Evolutionary conservation across 106 monocot species (phyloP), one percentile per base, ranked within the genome.

Genomic region (Narthecium ossifragum): DNA sequence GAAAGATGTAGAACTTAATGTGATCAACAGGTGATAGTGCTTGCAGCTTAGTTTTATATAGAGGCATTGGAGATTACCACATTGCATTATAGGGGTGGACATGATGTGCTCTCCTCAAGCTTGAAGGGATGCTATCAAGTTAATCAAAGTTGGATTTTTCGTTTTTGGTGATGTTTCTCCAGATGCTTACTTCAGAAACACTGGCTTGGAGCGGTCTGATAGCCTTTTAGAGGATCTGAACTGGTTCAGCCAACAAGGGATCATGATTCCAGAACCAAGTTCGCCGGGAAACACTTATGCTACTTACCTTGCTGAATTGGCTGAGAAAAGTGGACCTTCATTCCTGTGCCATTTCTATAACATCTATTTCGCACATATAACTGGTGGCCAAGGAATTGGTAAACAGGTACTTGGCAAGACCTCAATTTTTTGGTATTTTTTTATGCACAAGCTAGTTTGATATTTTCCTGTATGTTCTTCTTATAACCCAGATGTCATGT

Each of bases 311-410:
- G 67, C 69, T 46, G 78, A 87, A 64, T 57, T 90, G 51, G 80
- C 86, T 59, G 83, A 68, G 31, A 87, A 43, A 51, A 90, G 76
- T 70, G 67, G 70, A 13, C 90, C 96, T 29, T 86, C 96, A 4
- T 90, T 98, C 53, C 77, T 98, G 24, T 84, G 84, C 52, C 96
- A 98, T 73, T 74, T 86, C 29, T 98, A 98, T 60, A 98, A 98
- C 67, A 78, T 90, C 14, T 91, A 98, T 51, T 90, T 98, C 70
- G 86, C 84, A 34, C 96, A 90, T 68, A 65, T 76, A 11, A 55
- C 69, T 21, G 96, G 96, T 46, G 90, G 96, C 57, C 73, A 69
- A 46, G 74, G 50, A 8, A 87, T 98, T 26, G 90, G 96, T 28
- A 78, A 68, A 63, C 76, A 90, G 96, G 96, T 98, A 85, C 23